These are phyloP conservation scores for Mortierella sp. DNA, from an alignment of 371 early-diverging fungal genomes.

Conservation along the genomic window DNA sequence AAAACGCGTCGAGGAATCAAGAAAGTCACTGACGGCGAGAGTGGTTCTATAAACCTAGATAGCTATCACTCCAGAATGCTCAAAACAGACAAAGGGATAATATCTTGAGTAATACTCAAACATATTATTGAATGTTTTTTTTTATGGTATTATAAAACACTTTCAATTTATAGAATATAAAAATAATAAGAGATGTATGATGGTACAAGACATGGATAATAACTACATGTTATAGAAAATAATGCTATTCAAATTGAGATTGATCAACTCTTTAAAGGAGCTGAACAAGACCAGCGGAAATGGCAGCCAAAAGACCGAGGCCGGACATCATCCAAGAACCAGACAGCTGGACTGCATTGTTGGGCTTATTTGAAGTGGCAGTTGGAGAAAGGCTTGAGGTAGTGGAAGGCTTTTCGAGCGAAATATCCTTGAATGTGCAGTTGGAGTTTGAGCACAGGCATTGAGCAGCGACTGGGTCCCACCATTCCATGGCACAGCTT, in stretches of 20 bases:
- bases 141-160: too few species aligned
- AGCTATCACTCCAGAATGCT: too few species aligned
- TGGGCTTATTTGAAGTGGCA: not conserved
- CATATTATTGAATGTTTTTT: too few species aligned
- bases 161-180: too few species aligned
- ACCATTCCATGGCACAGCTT: slow-evolving; percentile 79
- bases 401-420: slow-evolving; percentile 3
- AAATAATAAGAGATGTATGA: not conserved
- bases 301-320: slow-evolving; percentile 16
- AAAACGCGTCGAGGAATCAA: too few species aligned
- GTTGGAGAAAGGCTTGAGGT: not conserved
- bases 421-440: slow-evolving; percentile 53
- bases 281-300: slow-evolving; percentile 41
- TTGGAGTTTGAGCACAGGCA: slow-evolving; percentile 51
- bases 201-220: slow-evolving; percentile 2
- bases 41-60: slow-evolving; percentile 2
- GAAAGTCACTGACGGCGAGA: too few species aligned
- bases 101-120: too few species aligned
- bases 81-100: too few species aligned
- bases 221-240: not conserved
- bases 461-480: slow-evolving; percentile 70
- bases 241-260: not conserved
- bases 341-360: slow-evolving; percentile 15
- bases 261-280: slow-evolving; percentile 21
- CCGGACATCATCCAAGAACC: not conserved